Base-by-base conservation (phyloP, 257 asterid genomes). In the Jaltomata sinuosa region DNA sequence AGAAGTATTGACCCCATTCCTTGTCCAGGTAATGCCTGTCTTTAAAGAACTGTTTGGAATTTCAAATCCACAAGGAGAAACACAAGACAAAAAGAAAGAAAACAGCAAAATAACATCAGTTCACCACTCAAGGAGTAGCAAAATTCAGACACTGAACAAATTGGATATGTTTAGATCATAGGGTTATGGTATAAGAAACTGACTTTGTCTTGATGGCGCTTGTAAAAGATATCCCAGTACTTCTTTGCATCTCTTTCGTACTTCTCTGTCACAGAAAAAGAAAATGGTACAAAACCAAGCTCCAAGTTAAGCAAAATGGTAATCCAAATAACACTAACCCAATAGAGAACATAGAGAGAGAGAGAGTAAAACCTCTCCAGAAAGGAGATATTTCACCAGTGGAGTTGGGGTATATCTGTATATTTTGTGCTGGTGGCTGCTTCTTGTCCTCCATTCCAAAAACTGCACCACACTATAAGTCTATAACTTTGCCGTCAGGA, bases 11-110 rank as follows among this genome's bases (percentile, higher is more conserved):
- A 27, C 99, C 98, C 98, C 98, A 94, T 92, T 96, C 99, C 91
- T 96, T 96, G 89, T 91, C 97, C 91, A 96, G 89, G 91, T 96
- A 96, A 87, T 94, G 97, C 21, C 99, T 95, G 87, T 96, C 98
- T 92, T 95, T 96, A 89, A 96, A 96, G 88, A 96, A 96, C 99
- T 94, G 91, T 79, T 53, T 49, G 19, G 19, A 50, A 62, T 67
- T 55, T 34, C 27, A 47, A 52, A 49, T 62, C 14, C 54, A 74
- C 22, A 36, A 5, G 8, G 50, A 34, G 49, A 83, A 74, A 86
- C 8, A 52, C 47, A 38, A 31, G 25, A 36, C 32, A 69, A 69
- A 38, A 72, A 14, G 21, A 64, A 47, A 76, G 38, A 50, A 67
- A 68, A 27, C 36, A 69, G 53, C 83, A 69, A 72, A 22, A 15